A percentile compares a stretch with the other conserved stretches of the same genome.
phyloP scores from a whole-genome alignment of 176 grass and related monocot genomes.

The Saccharum officinarum region DNA sequence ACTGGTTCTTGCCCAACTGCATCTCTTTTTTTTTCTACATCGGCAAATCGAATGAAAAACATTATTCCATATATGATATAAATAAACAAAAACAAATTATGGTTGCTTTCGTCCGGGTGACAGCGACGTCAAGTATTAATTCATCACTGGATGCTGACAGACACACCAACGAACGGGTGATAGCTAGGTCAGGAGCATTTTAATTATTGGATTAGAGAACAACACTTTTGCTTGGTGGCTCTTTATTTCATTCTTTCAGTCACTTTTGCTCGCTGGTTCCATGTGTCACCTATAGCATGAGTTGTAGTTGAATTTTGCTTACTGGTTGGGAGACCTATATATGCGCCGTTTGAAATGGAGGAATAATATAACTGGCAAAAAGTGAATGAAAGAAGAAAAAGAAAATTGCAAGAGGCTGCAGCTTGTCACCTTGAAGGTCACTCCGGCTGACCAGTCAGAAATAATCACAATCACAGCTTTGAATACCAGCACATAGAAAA shows the following conservation, averaged over 20 bases:
- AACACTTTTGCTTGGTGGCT: constrained; percentile 7
- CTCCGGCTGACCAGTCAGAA: not conserved
- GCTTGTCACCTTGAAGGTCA: not conserved
- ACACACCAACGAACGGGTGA: not conserved
- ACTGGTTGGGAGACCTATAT: not conserved
- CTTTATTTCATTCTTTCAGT: not conserved
- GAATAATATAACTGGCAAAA: not conserved
- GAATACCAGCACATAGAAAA: constrained; percentile 37
- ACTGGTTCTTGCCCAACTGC: not conserved
- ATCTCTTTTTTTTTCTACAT: not conserved
- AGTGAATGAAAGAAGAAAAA: not conserved
- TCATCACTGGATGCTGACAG: not conserved
- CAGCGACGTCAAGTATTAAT: not conserved
- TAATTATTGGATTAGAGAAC: not conserved
- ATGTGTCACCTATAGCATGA: not conserved
- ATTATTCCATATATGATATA: not conserved
- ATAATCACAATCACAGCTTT: not conserved
- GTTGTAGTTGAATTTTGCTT: not conserved
- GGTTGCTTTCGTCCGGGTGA: not conserved
- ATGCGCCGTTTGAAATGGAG: not conserved
- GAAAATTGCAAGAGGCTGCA: not conserved
- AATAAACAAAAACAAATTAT: not conserved
- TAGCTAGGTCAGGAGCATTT: constrained; percentile 17
- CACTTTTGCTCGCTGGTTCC: not conserved
- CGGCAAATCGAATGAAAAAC: not conserved